Evolutionary conservation across 495 filamentous ascomycete species (phyloP), one percentile per base, ranked within the genome.

Genomic region (Trichoderma asperelloides): DNA sequence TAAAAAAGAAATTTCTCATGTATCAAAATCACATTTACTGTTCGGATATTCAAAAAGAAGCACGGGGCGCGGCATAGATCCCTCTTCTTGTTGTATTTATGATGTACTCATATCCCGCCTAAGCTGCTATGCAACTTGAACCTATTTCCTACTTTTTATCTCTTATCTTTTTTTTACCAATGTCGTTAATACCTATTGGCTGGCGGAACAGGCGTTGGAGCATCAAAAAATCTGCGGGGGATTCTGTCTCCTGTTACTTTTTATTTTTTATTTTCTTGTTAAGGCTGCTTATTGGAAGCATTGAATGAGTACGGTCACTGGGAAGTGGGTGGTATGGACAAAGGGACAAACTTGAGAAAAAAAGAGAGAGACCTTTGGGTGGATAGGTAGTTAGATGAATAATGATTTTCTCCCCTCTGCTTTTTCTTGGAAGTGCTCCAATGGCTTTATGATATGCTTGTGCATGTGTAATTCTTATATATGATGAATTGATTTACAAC

Each of bases 21-120:
- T 60, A 60, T 65, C 64, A 47, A 45, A 65, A 65, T n/a, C 43
- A 43, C 63, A 60, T 60, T 15, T 60, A 28, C 16, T 60, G 55
- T 60, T 60, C 55, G 55, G 28, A 60, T 60, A 60, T 60, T 60
- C 25, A 28, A 60, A 60, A 51, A 60, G 55, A 30, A 60, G 55
- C 55, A 25, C n/a, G 55, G 55, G 55, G 25, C 25, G 27, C 21
- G 55, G 55, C 55, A 60, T 60, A 60, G 55, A 60, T 60, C 55
- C 55, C 55, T 27, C 55, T 60, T 64, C 64, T 65, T 45, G 41
- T n/a, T 65, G 64, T 65, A 65, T 65, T 49, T 65, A 45, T 65
- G 40, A 41, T 65, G 64, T 65, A 65, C 64, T 18, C 64, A 65
- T 65, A 65, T 65, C 43, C 40, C n/a, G 39, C 64, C 43, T 65